phyloP scores from a whole-genome alignment of 441 rosid genomes.

The Populus hybrid region DNA sequence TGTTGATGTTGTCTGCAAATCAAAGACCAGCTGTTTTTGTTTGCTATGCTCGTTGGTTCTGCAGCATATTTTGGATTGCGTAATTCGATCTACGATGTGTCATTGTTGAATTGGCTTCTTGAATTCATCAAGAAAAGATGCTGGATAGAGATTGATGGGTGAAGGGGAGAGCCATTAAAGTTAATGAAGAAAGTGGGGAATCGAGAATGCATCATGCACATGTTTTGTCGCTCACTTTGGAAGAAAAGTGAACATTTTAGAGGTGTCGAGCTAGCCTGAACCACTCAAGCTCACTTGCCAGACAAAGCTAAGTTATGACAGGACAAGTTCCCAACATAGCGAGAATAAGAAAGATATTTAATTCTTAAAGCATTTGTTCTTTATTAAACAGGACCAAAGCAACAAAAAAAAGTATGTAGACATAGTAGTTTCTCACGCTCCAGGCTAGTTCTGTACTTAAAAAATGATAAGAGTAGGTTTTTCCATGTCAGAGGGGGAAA shows the following conservation, averaged over 20 bases:
- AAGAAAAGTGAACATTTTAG: neutral
- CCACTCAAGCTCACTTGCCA: neutral
- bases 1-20: too few species aligned
- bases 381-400: neutral
- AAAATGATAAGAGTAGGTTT: neutral
- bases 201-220: neutral
- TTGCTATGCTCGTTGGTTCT: too few species aligned
- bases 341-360: neutral
- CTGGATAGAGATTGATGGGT: neutral
- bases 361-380: neutral
- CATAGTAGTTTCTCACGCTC: neutral
- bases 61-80: too few species aligned
- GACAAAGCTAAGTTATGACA: neutral
- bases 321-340: neutral
- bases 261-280: neutral
- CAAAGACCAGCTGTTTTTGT: too few species aligned
- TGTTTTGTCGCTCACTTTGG: neutral
- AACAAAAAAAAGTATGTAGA: neutral
- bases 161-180: neutral
- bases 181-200: neutral
- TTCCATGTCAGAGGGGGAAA: neutral
- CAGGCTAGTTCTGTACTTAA: neutral
- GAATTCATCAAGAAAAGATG: neutral
- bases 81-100: neutral
- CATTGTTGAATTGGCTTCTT: neutral